Conservation (phyloP, 352 stramenopile species). For the Phytopythium montanum region DNA sequence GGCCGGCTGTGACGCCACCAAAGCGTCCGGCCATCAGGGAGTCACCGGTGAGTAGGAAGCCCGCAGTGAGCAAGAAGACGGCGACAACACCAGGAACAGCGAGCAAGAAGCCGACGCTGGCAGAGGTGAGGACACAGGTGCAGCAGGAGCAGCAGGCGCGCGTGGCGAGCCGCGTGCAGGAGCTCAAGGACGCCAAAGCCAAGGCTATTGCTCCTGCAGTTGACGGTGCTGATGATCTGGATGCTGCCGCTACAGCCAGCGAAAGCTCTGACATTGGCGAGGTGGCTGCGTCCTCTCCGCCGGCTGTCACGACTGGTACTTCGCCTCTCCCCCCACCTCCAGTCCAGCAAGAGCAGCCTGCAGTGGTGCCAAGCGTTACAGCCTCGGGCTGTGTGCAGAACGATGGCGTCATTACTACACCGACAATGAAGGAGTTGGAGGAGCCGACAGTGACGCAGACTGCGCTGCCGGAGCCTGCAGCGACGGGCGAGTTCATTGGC, state of each 20-base stretch:
- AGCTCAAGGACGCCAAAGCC: constrained; percentile 18
- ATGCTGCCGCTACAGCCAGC: too few relatives aligned
- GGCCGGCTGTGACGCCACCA: neutral
- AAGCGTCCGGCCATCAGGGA: neutral
- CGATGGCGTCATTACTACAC: neutral
- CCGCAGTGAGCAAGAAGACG: too few relatives aligned
- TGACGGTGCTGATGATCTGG: too few relatives aligned
- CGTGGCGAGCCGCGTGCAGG: constrained; percentile 44
- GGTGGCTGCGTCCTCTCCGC: neutral
- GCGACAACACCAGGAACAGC: too few relatives aligned
- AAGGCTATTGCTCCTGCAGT: neutral
- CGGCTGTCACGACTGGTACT: neutral
- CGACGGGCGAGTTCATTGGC: constrained; percentile 49
- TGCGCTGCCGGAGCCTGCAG: constrained; percentile 3
- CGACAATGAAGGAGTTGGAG: neutral
- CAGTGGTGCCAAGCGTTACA: neutral
- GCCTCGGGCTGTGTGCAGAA: neutral
- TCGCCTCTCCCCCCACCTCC: neutral
- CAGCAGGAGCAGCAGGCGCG: constrained; percentile 48
- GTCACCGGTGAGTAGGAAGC: neutral
- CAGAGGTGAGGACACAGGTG: constrained; percentile 36
- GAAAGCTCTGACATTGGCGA: neutral
- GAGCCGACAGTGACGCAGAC: neutral
- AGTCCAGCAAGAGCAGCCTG: neutral
- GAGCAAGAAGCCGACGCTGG: constrained; percentile 27